phyloP scores from a whole-genome alignment of 1,139 yeast species.

The Blastobotrys serpentis region DNA sequence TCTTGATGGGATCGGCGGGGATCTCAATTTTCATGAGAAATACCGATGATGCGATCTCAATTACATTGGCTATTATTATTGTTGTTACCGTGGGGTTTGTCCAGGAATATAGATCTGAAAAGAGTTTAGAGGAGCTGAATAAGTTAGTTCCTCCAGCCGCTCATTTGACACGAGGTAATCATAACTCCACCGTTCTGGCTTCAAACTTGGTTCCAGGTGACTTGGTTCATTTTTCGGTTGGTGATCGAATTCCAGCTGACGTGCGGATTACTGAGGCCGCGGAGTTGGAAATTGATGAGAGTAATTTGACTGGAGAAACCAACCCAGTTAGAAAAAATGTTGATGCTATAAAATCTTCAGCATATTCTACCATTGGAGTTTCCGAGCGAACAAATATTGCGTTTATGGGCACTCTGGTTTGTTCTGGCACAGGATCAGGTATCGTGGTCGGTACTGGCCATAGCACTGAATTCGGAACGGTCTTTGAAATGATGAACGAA shows the following conservation, averaged over 20 bases:
- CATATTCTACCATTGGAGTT: slow-evolving; percentile 46
- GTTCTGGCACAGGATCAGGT: slow-evolving; percentile 92
- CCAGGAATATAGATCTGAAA: slow-evolving; percentile 92
- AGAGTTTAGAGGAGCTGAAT: slow-evolving; percentile 86
- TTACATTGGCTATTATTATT: slow-evolving; percentile 76
- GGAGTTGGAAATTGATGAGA: slow-evolving; percentile 82
- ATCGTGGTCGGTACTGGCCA: slow-evolving; percentile 88
- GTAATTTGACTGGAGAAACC: slow-evolving; percentile 92
- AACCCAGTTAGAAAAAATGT: slow-evolving; percentile 69
- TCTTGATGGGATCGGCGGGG: slow-evolving; percentile 83
- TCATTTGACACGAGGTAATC: slow-evolving; percentile 70
- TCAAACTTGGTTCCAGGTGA: slow-evolving; percentile 91
- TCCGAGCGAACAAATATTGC: slow-evolving; percentile 75
- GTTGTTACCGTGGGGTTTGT: slow-evolving; percentile 96
- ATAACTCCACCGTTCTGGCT: slow-evolving; percentile 76
- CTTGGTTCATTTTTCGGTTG: slow-evolving; percentile 79
- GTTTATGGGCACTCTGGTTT: slow-evolving; percentile 92
- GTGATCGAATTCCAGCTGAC: slow-evolving; percentile 96
- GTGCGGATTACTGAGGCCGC: slow-evolving; percentile 73
- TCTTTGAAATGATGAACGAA: slow-evolving; percentile 87
- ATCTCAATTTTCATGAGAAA: slow-evolving; percentile 89
- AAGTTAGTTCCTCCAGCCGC: slow-evolving; percentile 93
- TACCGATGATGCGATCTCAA: slow-evolving; percentile 87
- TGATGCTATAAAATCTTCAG: slow-evolving; percentile 42
- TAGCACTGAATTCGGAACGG: slow-evolving; percentile 81